A percentile compares a stretch with the other conserved stretches of the same genome.
phyloP scores from a whole-genome alignment of 352 stramenopile species.

The Phytophthora cajani region DNA sequence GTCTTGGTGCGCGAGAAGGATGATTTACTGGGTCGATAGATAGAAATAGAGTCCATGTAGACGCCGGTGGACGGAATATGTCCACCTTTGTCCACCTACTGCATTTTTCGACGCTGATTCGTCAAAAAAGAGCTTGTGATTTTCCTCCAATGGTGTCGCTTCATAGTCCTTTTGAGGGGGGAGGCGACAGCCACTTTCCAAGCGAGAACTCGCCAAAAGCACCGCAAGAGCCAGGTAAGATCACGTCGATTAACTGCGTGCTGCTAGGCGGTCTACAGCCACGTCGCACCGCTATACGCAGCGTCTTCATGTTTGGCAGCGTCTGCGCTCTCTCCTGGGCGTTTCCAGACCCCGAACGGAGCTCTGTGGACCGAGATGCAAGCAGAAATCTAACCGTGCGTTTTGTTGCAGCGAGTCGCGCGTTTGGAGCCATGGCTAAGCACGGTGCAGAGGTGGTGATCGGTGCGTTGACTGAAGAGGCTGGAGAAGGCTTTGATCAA shows the following conservation, averaged over 20 bases:
- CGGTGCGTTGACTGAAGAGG: conserved; percentile 40
- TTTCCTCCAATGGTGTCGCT: conserved; percentile 40
- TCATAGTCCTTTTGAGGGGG: conserved; percentile 2
- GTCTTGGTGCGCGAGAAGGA: conserved; percentile 74
- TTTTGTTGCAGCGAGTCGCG: conserved; percentile 27
- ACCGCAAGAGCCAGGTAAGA: conserved; percentile 37
- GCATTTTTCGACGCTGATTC: conserved; percentile 24
- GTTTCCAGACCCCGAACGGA: not conserved
- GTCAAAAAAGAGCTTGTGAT: conserved; percentile 6
- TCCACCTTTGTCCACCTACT: conserved; percentile 4
- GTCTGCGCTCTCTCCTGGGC: conserved; percentile 8
- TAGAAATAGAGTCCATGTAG: conserved; percentile 34
- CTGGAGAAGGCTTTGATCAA: not conserved
- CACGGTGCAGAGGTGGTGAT: conserved; percentile 83
- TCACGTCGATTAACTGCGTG: conserved; percentile 10
- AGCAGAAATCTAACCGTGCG: conserved; percentile 17
- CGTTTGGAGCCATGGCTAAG: conserved; percentile 66
- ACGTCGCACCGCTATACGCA: not conserved
- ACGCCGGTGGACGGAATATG: conserved; percentile 15
- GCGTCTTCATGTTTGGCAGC: conserved; percentile 3
- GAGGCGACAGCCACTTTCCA: conserved; percentile 34
- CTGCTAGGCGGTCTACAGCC: not conserved
- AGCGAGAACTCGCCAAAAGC: conserved; percentile 37
- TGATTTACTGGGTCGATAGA: conserved; percentile 5
- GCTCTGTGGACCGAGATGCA: conserved; percentile 11